Evolutionary conservation across 2,329 filamentous ascomycete species (phyloP).

Genomic region (Teratosphaeria epicoccoides): DNA sequence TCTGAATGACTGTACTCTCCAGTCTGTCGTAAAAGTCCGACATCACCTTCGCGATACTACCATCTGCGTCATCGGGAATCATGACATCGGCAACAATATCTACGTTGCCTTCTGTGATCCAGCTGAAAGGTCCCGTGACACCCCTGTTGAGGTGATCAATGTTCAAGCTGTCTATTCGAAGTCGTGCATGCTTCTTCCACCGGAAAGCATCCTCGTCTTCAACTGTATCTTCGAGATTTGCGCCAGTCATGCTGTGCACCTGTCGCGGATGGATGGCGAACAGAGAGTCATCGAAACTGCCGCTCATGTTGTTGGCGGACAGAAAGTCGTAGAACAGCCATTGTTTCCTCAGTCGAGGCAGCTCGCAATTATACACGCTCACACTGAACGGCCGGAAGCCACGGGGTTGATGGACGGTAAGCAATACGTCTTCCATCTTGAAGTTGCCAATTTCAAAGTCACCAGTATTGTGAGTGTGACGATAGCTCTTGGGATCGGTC

Average conservation of each 20-base stretch:
- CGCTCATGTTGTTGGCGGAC: constrained; percentile 90
- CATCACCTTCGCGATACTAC: constrained; percentile 86
- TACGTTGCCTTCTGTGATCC: constrained; percentile 95
- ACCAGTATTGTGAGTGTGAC: constrained; percentile 76
- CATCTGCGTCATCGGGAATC: constrained; percentile 79
- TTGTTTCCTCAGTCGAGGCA: constrained; percentile 85
- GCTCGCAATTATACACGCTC: constrained; percentile 90
- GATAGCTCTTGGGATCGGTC: constrained; percentile 74
- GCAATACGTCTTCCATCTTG: constrained; percentile 84
- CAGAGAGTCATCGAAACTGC: constrained; percentile 86
- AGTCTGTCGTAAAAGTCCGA: constrained; percentile 95
- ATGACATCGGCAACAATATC: constrained; percentile 94
- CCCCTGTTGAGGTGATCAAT: constrained; percentile 94
- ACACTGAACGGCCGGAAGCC: constrained; percentile 90
- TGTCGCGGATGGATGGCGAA: constrained; percentile 96
- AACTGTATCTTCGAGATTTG: constrained; percentile 44
- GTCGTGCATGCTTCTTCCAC: constrained; percentile 92
- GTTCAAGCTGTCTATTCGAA: constrained; percentile 84
- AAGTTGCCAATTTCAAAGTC: constrained; percentile 97
- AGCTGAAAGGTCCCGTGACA: constrained; percentile 86
- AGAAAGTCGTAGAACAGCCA: constrained; percentile 98
- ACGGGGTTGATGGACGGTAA: constrained; percentile 83
- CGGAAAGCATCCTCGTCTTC: constrained; percentile 55
- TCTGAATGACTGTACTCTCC: constrained; percentile 69
- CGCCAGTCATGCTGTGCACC: constrained; percentile 66